Conservation (phyloP, 345 rosid species). For the Syzygium oleosum region DNA sequence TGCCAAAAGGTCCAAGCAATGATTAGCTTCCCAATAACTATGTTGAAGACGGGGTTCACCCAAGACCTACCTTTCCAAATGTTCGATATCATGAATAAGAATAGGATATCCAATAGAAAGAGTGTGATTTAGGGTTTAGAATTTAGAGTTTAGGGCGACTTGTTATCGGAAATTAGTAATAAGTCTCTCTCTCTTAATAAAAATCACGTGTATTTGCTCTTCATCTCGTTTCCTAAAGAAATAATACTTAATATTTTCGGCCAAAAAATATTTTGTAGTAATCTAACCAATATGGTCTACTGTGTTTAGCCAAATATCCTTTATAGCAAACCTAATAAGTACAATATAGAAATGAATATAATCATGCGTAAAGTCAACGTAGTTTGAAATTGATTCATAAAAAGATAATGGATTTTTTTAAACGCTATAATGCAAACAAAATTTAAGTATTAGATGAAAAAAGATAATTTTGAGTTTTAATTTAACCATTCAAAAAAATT, state of each 20-base stretch:
- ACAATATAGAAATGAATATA: not conserved
- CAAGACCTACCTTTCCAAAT: too few relatives aligned
- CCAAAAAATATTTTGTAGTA: not conserved
- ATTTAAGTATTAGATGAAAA: rapidly evolving
- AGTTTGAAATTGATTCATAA: not conserved
- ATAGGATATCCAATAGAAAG: too few relatives aligned
- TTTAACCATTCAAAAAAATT: not conserved
- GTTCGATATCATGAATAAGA: too few relatives aligned
- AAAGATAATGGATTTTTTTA: not conserved
- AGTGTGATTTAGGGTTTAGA: too few relatives aligned
- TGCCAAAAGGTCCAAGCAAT: not conserved
- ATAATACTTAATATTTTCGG: too few relatives aligned
- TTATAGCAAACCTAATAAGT: not conserved
- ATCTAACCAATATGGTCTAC: not conserved
- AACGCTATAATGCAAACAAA: not conserved
- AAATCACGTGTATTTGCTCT: too few relatives aligned
- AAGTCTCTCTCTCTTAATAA: too few relatives aligned
- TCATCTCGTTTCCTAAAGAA: too few relatives aligned
- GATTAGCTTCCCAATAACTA: not conserved
- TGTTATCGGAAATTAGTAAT: too few relatives aligned
- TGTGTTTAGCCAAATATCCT: not conserved
- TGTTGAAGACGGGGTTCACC: too few relatives aligned
- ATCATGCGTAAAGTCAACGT: rapidly evolving
- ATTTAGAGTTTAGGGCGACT: too few relatives aligned
- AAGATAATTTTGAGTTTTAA: not conserved